Evolutionary conservation across 257 asterid species (phyloP).

Genomic region (Thymus quinquecostatus): DNA sequence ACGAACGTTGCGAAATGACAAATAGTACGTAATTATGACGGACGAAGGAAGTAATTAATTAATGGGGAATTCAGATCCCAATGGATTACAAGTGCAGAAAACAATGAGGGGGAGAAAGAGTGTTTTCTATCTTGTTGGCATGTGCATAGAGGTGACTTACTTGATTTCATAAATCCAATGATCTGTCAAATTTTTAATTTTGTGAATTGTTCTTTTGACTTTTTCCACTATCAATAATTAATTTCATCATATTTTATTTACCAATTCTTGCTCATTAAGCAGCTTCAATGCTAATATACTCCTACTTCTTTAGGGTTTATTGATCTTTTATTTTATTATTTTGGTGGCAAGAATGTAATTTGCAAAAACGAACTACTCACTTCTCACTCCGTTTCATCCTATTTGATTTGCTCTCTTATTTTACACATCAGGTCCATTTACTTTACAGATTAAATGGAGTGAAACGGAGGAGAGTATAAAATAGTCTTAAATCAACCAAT

Average conservation of each 20-base stretch:
- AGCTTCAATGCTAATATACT: conserved; percentile 23
- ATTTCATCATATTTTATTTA: neutral
- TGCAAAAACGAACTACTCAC: neutral
- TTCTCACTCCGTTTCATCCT: no score
- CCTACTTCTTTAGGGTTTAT: conserved; percentile 19
- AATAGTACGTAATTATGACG: no score
- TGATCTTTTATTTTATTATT: neutral
- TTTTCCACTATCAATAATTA: conserved; percentile 19
- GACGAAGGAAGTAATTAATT: neutral
- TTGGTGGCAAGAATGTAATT: conserved; percentile 3
- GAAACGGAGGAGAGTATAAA: no score
- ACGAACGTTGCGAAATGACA: no score
- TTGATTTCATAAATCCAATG: conserved; percentile 29
- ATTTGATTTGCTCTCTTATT: no score
- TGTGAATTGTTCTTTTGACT: conserved; percentile 33
- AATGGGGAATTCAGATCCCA: conserved; percentile 43
- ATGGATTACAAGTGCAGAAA: conserved; percentile 42
- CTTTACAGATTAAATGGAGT: no score
- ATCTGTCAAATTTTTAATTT: conserved; percentile 38
- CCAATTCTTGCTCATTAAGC: conserved; percentile 33
- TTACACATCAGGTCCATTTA: no score
- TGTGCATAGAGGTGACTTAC: conserved; percentile 41
- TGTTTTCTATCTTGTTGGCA: conserved; percentile 28
- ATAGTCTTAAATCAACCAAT: conserved; percentile 14
- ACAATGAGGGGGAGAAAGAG: conserved; percentile 18